Evolutionary conservation across 1,284 basidiomycete species (phyloP).

Genomic region (Phellopilus nigrolimitatus): DNA sequence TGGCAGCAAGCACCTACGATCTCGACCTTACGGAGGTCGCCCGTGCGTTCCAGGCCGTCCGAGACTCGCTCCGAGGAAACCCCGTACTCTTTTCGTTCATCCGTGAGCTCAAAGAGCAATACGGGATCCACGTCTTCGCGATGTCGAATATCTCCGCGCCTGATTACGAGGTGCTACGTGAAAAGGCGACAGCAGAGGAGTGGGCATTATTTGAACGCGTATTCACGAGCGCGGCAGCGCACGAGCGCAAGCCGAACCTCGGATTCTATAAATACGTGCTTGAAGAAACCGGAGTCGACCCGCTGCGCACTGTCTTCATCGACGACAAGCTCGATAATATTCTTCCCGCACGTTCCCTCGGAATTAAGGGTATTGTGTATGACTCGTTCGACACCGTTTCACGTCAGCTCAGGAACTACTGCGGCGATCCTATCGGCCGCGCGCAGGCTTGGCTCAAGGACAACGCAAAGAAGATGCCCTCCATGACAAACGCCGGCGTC

Average conservation of each 20-base stretch:
- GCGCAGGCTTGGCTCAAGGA: constrained; percentile 37
- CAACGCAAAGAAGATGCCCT: constrained; percentile 40
- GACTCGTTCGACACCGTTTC: constrained; percentile 37
- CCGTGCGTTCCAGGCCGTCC: constrained; percentile 40
- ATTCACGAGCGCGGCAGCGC: constrained; percentile 44
- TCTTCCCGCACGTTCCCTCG: constrained; percentile 50
- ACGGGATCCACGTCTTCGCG: no score
- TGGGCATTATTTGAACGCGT: constrained; percentile 52
- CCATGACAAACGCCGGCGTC: constrained; percentile 39
- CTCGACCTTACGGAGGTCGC: constrained; percentile 37
- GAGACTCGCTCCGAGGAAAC: constrained; percentile 41
- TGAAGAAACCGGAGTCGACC: constrained; percentile 38
- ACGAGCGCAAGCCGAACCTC: constrained; percentile 51
- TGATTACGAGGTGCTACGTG: constrained; percentile 44
- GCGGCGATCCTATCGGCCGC: constrained; percentile 42
- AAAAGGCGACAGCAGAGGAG: constrained; percentile 36
- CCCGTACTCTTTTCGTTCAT: constrained; percentile 41
- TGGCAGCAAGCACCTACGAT: constrained; percentile 37
- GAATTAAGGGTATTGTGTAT: constrained; percentile 50
- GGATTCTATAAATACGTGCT: constrained; percentile 50
- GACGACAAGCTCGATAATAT: no score
- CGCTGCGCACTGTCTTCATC: constrained; percentile 45
- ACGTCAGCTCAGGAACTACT: no score
- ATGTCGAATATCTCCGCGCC: no score
- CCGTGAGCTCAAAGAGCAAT: no score